Conservation (phyloP, 805 yeast species). For the Yamadazyma phyllophila region DNA sequence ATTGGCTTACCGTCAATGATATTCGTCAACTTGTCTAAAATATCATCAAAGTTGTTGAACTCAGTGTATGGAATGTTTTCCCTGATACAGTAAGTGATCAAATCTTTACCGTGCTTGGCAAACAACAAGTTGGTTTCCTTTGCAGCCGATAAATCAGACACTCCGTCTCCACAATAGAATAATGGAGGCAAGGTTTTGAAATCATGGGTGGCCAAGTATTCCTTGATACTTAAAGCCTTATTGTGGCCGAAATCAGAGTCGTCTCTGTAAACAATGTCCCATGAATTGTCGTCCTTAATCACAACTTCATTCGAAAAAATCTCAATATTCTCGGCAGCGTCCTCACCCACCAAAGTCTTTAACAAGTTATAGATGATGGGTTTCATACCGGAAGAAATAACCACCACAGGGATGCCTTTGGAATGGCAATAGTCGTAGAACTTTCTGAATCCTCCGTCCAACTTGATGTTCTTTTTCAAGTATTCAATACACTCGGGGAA, state of each 20-base stretch:
- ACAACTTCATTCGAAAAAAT: constrained; percentile 80
- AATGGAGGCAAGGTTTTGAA: constrained; percentile 51
- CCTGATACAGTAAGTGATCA: constrained; percentile 77
- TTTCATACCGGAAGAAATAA: constrained; percentile 91
- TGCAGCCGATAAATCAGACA: constrained; percentile 92
- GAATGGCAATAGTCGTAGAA: constrained; percentile 78
- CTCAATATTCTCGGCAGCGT: constrained; percentile 67
- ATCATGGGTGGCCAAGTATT: constrained; percentile 34
- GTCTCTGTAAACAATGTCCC: constrained; percentile 87
- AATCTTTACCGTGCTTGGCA: constrained; percentile 90
- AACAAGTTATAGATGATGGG: constrained; percentile 84
- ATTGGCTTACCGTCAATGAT: constrained; percentile 42
- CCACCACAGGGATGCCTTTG: constrained; percentile 75
- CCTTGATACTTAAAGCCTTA: constrained; percentile 76
- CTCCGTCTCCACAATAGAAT: constrained; percentile 98
- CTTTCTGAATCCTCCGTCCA: constrained; percentile 88
- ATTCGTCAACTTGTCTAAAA: constrained; percentile 56
- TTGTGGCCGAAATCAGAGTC: constrained; percentile 92
- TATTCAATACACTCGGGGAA: constrained; percentile 78
- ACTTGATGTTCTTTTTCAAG: constrained; percentile 59
- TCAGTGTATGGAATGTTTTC: constrained; percentile 83
- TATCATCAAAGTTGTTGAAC: constrained; percentile 74
- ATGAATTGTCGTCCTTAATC: constrained; percentile 47
- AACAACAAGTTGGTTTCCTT: constrained; percentile 90
- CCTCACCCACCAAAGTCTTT: constrained; percentile 70